Base-by-base conservation (phyloP, 202 grass and related monocot genomes). In the Carex sylvatica region DNA sequence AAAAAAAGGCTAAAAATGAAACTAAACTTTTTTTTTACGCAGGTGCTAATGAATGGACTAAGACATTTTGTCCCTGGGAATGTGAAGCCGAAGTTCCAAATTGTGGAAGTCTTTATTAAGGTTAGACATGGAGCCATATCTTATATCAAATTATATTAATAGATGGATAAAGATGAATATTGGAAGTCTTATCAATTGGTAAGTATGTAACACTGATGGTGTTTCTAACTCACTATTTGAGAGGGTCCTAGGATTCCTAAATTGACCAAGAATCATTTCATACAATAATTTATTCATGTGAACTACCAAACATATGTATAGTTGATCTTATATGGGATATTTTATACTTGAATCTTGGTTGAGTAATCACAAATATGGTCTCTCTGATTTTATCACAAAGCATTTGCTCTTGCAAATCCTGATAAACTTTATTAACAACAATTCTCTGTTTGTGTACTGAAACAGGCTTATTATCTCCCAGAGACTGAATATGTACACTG, bases 401-500 rank as follows among this genome's bases (percentile, higher is more conserved):
- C 15, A 18, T 71, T 18, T 82, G 10, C 46, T 63, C 5, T 61
- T 86, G 55, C 9, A 75, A 63, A 79, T 85, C 4, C 23, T 82
- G n/a, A n/a, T n/a, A n/a, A n/a, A n/a, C n/a, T n/a, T n/a, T n/a
- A n/a, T n/a, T 82, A 70, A 82, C 36, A 47, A 47, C 19, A 74
- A 44, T 33, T 77, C 64, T 77, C 22, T 90, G 76, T 70, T 13
- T 26, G 6, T 80, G 51, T 19, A 86, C 10, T 83, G 9, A 79
- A 93, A 87, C 91, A 94, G 97, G 93, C 97, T 65, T 99, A 92
- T 83, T 96, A 99, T 83, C 86, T 99, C 67, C 93, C 97, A 1
- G 93, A 99, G 93, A 99, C 97, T 0, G 93, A 96, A 87, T 96
- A 99, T 75, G 93, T 96, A 52, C 91, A 99, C 81, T 99, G 97